Base-by-base conservation (phyloP, 768 basidiomycete species). In the Amanita thiersii region DNA sequence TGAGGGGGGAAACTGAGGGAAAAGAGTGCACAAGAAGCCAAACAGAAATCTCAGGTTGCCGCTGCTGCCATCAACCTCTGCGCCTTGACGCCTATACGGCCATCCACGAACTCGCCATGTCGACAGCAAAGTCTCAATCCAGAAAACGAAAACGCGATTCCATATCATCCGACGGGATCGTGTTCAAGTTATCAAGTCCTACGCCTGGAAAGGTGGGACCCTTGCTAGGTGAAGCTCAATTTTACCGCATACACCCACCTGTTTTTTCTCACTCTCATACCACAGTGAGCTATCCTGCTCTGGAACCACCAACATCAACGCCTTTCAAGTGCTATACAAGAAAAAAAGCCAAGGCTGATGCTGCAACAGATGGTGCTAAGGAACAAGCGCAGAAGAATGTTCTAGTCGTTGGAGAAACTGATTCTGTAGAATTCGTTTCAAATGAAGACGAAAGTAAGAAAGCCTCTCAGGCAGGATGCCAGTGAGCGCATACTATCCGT, bases 401-500 rank as follows among this genome's bases (percentile, higher is more conserved):
- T 7, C 51, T 87, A 10, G 66, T 94, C 17, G 86, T 79, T 0
- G 93, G 85, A 3, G 91, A 94, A 64, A 86, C 86, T n/a, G 70
- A 79, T 20, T 68, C 75, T 14, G 76, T 96, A 35, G 90, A 96
- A 55, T 90, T 85, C 62, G 76, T 78, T 49, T 80, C 86, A 33
- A 73, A 69, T 41, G 69, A 76, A 19, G 69, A 74, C 18, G 75
- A 79, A 52, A 68, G 38, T 56, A 66, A 50, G 57, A 61, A 53
- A 45, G 69, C 64, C 3, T 71, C 73, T 21, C 65, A 76, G 33
- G 59, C 66, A 38, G 80, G 81, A 19, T 89, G 83, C 65, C 77
- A 74, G 88, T 89, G 53, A 52, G 79, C 63, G 34, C 37, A 34
- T 14, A 32, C 24, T 37, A 15, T 30, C 32, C 36, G 19, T 26